A percentile compares a stretch with the other conserved stretches of the same genome.
Evolutionary conservation across 129 eudicot genomes (phyloP).

Genomic region (Flaveria brownii): DNA sequence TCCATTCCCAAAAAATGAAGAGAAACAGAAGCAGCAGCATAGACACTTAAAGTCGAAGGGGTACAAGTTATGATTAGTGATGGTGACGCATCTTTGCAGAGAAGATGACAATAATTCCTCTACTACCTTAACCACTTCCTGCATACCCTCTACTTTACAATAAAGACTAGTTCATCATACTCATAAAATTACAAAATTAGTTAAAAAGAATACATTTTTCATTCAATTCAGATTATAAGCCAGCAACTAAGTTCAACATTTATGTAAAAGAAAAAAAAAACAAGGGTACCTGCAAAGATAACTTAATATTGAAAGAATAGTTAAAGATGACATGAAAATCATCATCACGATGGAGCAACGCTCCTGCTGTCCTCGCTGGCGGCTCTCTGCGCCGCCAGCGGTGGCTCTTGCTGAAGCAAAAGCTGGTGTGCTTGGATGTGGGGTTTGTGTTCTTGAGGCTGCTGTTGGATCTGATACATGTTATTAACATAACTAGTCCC

Average conservation of each 20-base stretch:
- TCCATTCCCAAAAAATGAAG: background rate
- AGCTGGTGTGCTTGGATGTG: constrained; percentile 25
- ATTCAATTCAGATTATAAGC: background rate
- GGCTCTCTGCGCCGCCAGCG: background rate
- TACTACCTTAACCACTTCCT: background rate
- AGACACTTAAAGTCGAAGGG: constrained; percentile 11
- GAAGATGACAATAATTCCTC: constrained; percentile 8
- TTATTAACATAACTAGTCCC: constrained; percentile 33
- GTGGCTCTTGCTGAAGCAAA: constrained; percentile 24
- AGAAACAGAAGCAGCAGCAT: constrained; percentile 18
- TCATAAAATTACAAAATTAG: background rate
- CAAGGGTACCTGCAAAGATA: constrained; percentile 9
- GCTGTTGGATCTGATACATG: constrained; percentile 46
- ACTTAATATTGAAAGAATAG: constrained; percentile 13
- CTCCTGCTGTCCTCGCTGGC: constrained; percentile 22
- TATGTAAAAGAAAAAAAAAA: background rate
- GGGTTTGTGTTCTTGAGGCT: constrained; percentile 23
- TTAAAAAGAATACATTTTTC: background rate
- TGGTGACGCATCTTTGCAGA: background rate
- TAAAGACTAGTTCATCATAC: background rate
- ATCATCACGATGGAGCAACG: constrained; percentile 34
- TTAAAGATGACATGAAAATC: constrained; percentile 15
- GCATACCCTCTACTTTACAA: background rate
- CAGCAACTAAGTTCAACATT: constrained; percentile 10
- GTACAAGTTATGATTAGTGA: constrained; percentile 15